Evolutionary conservation across 352 stramenopile species (phyloP), one percentile per base, ranked within the genome.

Genomic region (Phytophthora gonapodyides): DNA sequence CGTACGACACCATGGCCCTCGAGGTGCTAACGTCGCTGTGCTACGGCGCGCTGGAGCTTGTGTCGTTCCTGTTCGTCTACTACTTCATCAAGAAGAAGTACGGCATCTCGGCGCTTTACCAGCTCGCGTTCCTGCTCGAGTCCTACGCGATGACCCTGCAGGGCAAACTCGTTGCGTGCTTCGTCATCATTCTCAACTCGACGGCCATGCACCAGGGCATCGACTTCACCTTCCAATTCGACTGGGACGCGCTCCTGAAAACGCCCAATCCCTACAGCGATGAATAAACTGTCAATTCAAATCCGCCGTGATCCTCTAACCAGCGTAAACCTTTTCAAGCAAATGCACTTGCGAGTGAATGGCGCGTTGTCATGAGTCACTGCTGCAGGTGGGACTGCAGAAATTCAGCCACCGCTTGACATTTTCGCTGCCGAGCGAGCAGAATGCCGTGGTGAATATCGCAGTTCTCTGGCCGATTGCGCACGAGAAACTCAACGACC

Each of bases 401-500:
- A 34, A 73, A 15, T 13, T 68, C 43, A 7, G 71, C 41, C 40
- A 75, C 51, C 11, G 46, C 51, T 38, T 65, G 16, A 15, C 47
- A 62, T 21, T 79, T 79, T 42, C 78, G 69, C 50, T 86, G 74
- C 21, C 69, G 75, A 6, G 71, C 76, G 37, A 87, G 67, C 27
- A 64, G 53, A 21, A 88, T 68, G 16, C 76, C 72, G n/a, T 75
- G 75, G 16, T 66, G 54, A 10, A 76, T 53, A 48, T 84, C 52
- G 46, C 71, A 84, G 21, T 70, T 42, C 24, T 69, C 44, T 5
- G 61, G 73, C 21, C 47, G 47, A 17, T 82, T 59, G 31, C 68
- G 27, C 4, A 88, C 38, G 44, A 89, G 59, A 24, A 73, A 82
- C 34, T 66, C 57, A 21, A 89, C 76, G 24, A 89, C 61, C 8